Evolutionary conservation across 2,329 filamentous ascomycete genomes (phyloP).

Genomic region (Trichoderma simmonsii): DNA sequence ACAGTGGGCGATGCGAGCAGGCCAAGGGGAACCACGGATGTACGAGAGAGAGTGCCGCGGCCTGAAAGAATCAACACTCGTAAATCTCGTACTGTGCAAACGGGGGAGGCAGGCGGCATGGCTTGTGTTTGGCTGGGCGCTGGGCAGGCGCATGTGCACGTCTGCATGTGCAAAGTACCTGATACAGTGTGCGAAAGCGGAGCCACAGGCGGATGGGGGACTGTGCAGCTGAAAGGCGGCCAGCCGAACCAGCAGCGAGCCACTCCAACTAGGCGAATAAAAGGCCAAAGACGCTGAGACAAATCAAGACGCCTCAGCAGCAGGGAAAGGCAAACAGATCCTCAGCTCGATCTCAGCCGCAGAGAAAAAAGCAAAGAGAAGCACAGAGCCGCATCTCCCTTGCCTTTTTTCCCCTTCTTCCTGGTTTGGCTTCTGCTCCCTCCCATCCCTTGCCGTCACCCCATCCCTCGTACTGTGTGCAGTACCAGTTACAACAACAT

Average conservation of each 20-base stretch:
- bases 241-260: background rate
- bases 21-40: background rate
- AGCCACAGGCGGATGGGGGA: background rate
- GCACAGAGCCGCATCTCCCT: background rate
- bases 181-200: background rate
- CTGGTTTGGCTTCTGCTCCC: background rate
- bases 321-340: background rate
- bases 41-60: background rate
- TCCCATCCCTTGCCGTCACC: background rate
- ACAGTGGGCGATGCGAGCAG: background rate
- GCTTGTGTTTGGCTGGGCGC: background rate
- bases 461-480: background rate
- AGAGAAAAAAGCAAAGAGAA: background rate
- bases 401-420: background rate
- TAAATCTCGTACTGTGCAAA: background rate
- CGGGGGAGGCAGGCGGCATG: background rate
- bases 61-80: background rate
- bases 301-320: background rate
- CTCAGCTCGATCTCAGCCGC: background rate
- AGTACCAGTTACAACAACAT: background rate
- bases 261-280: background rate
- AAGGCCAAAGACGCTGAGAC: background rate
- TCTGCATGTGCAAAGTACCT: background rate
- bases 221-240: background rate
- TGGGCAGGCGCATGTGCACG: background rate